Base-by-base conservation (phyloP, 768 basidiomycete species). In the Mrakia blollopis region DNA sequence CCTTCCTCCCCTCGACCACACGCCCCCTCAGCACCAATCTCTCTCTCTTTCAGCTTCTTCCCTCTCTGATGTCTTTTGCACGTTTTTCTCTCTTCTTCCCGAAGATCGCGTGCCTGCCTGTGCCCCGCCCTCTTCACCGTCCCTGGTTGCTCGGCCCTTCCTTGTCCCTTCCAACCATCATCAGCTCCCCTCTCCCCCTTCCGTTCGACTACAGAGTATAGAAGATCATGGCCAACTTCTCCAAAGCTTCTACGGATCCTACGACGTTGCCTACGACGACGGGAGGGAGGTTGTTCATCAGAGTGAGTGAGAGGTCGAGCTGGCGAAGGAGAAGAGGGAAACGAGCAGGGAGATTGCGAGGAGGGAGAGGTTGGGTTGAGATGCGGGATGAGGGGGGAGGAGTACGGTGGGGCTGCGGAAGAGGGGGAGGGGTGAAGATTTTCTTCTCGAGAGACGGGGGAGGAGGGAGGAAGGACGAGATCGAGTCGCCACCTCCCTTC, bases 241-340 rank as follows among this genome's bases (percentile, higher is more conserved):
- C 44, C 21, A 67, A 67, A 67, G 13, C 14, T 35, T 37, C 44
- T 32, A 37, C 35, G 44, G 37, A 68, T 23, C 70, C 70, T 13
- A 30, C 70, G 23, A 50, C 70, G 44, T 30, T 72, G 11, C 63
- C 63, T 21, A 67, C 63, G 63, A 67, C 63, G 63, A 23, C 32
- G 21, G 35, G 35, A 6, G 63, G 63, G 63, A 37, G 63, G 63
- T 16, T 67, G 37, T 67, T 37, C 10, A 39, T 67, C 11, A 4
- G 63, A 35, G 63, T 67, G 35, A 25, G 32, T 35, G 32, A 9
- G 28, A 28, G 54, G 28, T 57, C 18, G 28, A 28, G 28, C 25
- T 18, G 6, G 62, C 28, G 28, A 32, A 32, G 62, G 28, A 16
- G 63, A 2, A 9, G 37, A 21, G 21, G 30, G 63, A 14, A 35